Evolutionary conservation across 2,329 filamentous ascomycete species (phyloP), one percentile per base, ranked within the genome.

Genomic region (Claviceps sp.): DNA sequence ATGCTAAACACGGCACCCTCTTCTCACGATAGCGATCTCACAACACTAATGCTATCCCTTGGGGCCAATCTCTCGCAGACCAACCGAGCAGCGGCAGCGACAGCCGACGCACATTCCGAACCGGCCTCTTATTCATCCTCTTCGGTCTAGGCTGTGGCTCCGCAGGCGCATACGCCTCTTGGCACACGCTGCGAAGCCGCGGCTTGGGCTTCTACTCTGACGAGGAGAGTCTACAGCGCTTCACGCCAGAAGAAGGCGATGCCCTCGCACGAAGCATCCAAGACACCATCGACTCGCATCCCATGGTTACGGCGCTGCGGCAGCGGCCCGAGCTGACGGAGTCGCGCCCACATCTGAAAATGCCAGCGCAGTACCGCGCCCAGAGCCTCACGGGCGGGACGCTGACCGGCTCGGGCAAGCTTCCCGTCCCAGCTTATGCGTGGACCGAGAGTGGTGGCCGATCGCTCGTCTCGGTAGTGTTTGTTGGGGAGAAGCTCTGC

Each of bases 331-430:
- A 78, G 26, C 85, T 84, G 66, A 77, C 72, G 37, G 89, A 95
- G 66, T 84, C 85, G 37, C 79, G 93, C 42, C 91, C 91, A 11
- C 89, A 95, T 64, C 72, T 96, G 64, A 93, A 90, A 68, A 85
- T 96, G 62, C 89, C 91, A 0, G 72, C 75, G 26, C 67, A 75
- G 2, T 76, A 89, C 66, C 81, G 86, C 41, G 68, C 70, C 2
- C 82, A 88, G 64, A 95, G 84, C 67, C 75, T 98, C 50, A 97
- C 90, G 0, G 88, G 79, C 36, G 88, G 88, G 5, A 86, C 86
- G 13, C 74, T 98, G 13, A 65, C 85, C 18, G 90, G 89, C 0
- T 77, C 84, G 0, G 81, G 82, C 36, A 85, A 81, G 65, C 81
- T 98, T 55, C 81, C 81, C 3, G 86, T 95, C 1, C 90, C 91